Evolutionary conservation across 257 asterid genomes (phyloP).

Genomic region (Jaltomata sinuosa): DNA sequence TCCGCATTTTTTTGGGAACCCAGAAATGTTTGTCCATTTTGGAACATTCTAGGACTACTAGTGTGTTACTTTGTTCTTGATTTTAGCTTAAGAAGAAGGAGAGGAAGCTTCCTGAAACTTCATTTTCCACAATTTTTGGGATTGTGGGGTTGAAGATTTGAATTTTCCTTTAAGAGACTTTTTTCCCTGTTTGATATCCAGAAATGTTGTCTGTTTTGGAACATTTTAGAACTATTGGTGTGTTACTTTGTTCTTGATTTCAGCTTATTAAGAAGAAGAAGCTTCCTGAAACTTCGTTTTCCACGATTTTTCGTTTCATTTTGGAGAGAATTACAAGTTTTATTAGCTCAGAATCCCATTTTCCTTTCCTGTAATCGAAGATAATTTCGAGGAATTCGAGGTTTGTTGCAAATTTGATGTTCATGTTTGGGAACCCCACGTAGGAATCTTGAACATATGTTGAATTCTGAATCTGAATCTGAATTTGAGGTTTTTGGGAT

Average conservation of each 20-base stretch:
- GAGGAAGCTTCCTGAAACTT: background rate
- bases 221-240: background rate
- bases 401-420: background rate
- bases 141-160: background rate
- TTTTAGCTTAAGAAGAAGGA: background rate
- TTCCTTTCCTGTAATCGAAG: background rate
- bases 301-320: background rate
- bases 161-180: too few species aligned
- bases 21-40: too few species aligned
- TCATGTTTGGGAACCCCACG: background rate
- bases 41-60: too few species aligned
- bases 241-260: background rate
- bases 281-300: background rate
- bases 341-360: background rate
- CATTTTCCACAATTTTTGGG: too few species aligned
- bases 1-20: too few species aligned
- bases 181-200: background rate
- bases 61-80: background rate
- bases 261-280: background rate
- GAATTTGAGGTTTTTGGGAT: background rate
- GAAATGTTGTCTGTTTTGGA: background rate
- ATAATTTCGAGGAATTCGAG: background rate
- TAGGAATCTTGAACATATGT: background rate
- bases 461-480: background rate
- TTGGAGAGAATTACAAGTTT: background rate